phyloP scores from a whole-genome alignment of 352 stramenopile species.

The Phytophthora megakarya region DNA sequence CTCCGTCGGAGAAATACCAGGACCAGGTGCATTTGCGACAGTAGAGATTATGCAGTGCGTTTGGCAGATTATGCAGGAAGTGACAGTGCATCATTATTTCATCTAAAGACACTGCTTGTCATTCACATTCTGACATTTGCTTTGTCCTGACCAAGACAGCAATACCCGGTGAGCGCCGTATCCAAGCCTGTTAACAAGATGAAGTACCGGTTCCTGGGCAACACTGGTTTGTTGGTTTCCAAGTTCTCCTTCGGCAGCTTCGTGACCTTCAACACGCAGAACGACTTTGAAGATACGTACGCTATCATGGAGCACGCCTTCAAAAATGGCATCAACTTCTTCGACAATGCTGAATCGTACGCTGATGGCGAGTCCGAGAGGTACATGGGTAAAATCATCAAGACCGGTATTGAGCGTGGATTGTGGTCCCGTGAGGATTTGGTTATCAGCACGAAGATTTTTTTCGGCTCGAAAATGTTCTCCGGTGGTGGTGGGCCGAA shows the following conservation, averaged over 20 bases:
- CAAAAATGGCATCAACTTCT: too few relatives aligned
- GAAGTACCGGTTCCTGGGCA: slow-evolving; percentile 60
- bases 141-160: slow-evolving; percentile 4
- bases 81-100: slow-evolving; percentile 6
- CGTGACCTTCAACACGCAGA: slow-evolving; percentile 48
- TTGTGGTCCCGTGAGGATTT: background rate
- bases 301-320: too few relatives aligned
- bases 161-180: slow-evolving; percentile 29
- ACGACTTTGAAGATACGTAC: slow-evolving; percentile 43
- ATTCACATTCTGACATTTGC: slow-evolving; percentile 20
- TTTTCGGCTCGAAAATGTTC: background rate
- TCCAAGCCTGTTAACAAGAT: slow-evolving; percentile 31
- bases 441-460: background rate
- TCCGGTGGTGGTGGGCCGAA: background rate
- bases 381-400: background rate
- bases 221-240: slow-evolving; percentile 50
- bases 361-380: background rate
- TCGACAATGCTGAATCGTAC: too few relatives aligned
- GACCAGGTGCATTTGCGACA: too few relatives aligned
- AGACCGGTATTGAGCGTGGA: background rate
- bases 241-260: slow-evolving; percentile 52
- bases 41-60: too few relatives aligned
- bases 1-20: too few relatives aligned
- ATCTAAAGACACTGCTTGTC: background rate
- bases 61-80: background rate